Percentiles rank a stretch among this genome's conserved stretches.
Evolutionary conservation across 257 asterid genomes (phyloP).

Genomic region (Catharanthus roseus): DNA sequence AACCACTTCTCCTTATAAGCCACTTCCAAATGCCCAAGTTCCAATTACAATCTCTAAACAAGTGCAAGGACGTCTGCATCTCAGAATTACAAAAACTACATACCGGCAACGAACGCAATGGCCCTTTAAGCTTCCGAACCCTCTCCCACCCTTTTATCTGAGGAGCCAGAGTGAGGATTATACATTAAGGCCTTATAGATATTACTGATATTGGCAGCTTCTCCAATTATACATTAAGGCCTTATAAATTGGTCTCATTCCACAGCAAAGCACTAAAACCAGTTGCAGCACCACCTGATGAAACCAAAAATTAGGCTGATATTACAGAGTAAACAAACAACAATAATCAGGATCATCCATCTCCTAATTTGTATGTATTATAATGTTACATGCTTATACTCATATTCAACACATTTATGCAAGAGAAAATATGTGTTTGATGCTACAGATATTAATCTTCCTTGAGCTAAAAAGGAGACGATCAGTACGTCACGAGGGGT

Average conservation of each 20-base stretch:
- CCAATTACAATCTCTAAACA: too few relatives aligned
- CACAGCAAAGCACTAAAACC: neutral
- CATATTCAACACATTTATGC: neutral
- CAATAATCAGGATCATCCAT: neutral
- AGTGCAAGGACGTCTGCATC: too few relatives aligned
- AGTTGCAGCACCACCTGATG: neutral
- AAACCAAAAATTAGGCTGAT: neutral
- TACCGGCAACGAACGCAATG: too few relatives aligned
- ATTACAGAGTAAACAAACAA: neutral
- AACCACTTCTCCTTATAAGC: too few relatives aligned
- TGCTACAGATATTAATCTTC: neutral
- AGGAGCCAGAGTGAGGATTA: too few relatives aligned
- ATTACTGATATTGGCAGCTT: too few relatives aligned
- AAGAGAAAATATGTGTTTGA: neutral
- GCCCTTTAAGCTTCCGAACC: too few relatives aligned
- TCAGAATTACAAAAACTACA: too few relatives aligned
- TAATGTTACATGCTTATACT: neutral
- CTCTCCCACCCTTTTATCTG: too few relatives aligned
- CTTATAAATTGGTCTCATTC: neutral
- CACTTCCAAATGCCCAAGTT: too few relatives aligned
- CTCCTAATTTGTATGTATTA: neutral
- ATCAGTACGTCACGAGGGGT: slow-evolving; percentile 62
- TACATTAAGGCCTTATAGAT: too few relatives aligned
- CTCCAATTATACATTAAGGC: too few relatives aligned
- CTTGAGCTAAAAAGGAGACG: slow-evolving; percentile 5